Evolutionary conservation across 345 rosid genomes (phyloP), one percentile per base, ranked within the genome.

Genomic region (Lumnitzera littorea): DNA sequence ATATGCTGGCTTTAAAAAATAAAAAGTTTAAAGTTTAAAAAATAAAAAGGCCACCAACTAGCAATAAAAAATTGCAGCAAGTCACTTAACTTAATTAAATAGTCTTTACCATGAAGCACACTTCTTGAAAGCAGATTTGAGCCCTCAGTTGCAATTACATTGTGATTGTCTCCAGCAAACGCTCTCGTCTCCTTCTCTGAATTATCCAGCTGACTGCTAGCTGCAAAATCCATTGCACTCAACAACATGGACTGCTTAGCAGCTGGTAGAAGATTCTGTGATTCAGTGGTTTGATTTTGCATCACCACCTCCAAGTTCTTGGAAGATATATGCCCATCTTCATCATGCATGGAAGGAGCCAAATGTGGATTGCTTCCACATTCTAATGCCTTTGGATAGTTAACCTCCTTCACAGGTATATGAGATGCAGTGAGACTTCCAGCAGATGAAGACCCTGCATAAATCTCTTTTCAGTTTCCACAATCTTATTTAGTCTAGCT

Each of bases 351-450:
- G 12, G 69, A 67, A 55, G 62, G 67, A 25, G 77, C 74, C 63
- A 76, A 57, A 57, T 64, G 62, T 49, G 57, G 64, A 62, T 67
- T 70, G 68, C 50, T 73, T 68, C 62, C 82, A 16, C 73, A 84
- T 67, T 67, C 91, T 73, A 75, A 41, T 36, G 51, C 29, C 53
- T 69, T 84, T 57, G 75, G 58, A 41, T 75, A 80, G 50, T 67
- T 87, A 20, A 64, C 68, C 68, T 82, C 87, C 70, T 57, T 82
- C 29, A 67, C 63, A 6, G 64, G 56, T 57, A 67, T 68, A 63
- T 84, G 84, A 57, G 68, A 66, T 61, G 81, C 91, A 56, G 69
- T 57, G 71, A 74, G 69, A 73, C 74, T 77, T 75, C 86, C 84
- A 11, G 76, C 53, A 70, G 83, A 68, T 63, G 76, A 69, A 20